phyloP scores from a whole-genome alignment of 257 asterid species.

The Cinchona pubescens region DNA sequence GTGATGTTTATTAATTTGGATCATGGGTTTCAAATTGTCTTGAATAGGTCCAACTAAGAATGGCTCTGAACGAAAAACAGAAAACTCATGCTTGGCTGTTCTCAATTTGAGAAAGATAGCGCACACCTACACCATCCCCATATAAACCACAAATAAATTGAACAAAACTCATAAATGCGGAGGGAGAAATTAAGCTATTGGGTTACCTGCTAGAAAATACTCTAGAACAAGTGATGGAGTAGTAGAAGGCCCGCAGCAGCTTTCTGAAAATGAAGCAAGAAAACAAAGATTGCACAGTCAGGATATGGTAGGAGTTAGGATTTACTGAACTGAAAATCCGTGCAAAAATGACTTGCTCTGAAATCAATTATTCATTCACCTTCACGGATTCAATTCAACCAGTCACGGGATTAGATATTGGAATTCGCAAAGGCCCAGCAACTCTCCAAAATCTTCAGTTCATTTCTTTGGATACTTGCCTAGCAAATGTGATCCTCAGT shows the following conservation, averaged over 20 bases:
- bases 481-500: no score
- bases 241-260: neutral
- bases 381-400: conserved; percentile 46
- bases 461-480: conserved; percentile 18
- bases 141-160: neutral
- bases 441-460: conserved; percentile 42
- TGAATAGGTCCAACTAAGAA: no score
- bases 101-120: neutral
- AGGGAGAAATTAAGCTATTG: neutral
- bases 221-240: neutral
- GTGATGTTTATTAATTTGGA: no score
- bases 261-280: conserved; percentile 7
- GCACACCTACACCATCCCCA: neutral
- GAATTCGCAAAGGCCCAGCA: conserved; percentile 37
- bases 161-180: neutral
- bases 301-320: neutral
- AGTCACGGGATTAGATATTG: conserved; percentile 69
- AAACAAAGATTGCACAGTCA: neutral
- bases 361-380: conserved; percentile 13
- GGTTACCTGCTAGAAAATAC: neutral
- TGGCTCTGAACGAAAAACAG: neutral
- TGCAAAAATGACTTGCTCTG: conserved; percentile 17
- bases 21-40: no score
- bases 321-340: conserved; percentile 12
- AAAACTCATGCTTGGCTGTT: neutral